Base-by-base conservation (phyloP, 2,329 filamentous ascomycete species). In the Sporothrix variecibatus region DNA sequence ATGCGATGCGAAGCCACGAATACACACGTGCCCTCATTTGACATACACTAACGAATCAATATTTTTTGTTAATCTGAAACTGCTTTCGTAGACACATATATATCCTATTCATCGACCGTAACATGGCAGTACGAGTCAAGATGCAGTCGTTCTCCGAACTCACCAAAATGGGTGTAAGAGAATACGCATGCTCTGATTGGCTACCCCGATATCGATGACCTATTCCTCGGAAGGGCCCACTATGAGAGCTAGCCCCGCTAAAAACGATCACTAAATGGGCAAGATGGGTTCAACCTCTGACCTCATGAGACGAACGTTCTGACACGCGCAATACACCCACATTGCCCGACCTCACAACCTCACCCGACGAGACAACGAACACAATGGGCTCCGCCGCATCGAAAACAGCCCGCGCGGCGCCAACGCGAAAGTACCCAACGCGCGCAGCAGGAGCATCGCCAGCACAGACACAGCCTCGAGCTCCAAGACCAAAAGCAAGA, bases 311-410 rank as follows among this genome's bases (percentile, higher is more conserved):
- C 43, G n/a, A 28, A 67, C 31, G 58, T 62, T 40, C 58, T 62
- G 31, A 20, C 58, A 62, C 17, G 20, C 58, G 31, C 7, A 46
- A 20, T n/a, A 38, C n/a, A n/a, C 43, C 38, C 60, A 43, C 60
- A 6, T 43, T n/a, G 12, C 4, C 43, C 38, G 12, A 46, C 62
- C 34, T 28, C 62, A 20, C 38, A n/a, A 67, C 40, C 38, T 17
- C 62, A 23, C 8, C 46, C 8, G 31, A 69, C 46, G 46, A 38
- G 46, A 31, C 56, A 56, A 6, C 43, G 15, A 17, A 38, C 38
- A 77, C 20, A 68, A 85, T 87, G 86, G 86, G 86, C 46, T 82
- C 85, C 5, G 82, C 84, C 53, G 81, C 84, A 3, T 87, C 86
- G 31, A 87, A 87, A 78, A 82, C 84, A 20, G 82, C 81, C 15